Conservation (phyloP, 371 early-diverging fungal genomes). For the Funneliformis caledonium region DNA sequence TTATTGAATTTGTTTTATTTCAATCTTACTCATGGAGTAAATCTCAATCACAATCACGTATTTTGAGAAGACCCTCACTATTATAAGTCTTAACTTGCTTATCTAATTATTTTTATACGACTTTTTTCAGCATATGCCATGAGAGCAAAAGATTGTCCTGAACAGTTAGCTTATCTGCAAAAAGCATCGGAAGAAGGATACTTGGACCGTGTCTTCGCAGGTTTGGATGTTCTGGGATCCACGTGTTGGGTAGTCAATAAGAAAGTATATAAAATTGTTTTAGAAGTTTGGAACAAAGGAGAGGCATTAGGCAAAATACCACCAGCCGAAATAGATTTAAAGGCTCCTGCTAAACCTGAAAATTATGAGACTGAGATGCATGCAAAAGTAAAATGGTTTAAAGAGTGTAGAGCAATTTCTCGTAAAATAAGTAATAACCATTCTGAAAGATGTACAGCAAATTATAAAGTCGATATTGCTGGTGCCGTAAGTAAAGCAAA, state of each 20-base stretch:
- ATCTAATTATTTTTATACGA: neutral
- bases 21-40: no score
- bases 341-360: constrained; percentile 68
- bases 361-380: constrained; percentile 70
- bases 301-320: constrained; percentile 80
- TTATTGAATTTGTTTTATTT: no score
- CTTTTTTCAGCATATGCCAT: constrained; percentile 56
- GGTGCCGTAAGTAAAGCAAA: constrained; percentile 68
- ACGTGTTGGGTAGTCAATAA: constrained; percentile 92
- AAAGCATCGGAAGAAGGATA: constrained; percentile 81
- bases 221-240: constrained; percentile 89
- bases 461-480: constrained; percentile 97
- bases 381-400: constrained; percentile 62
- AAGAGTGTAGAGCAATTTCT: constrained; percentile 56
- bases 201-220: constrained; percentile 69
- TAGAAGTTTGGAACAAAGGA: constrained; percentile 91
- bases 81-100: neutral
- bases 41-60: neutral
- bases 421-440: constrained; percentile 72
- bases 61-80: constrained; percentile 24
- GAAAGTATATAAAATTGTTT: constrained; percentile 75
- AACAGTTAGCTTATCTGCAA: constrained; percentile 79
- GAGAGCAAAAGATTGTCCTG: constrained; percentile 76
- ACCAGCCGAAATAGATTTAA: constrained; percentile 52
- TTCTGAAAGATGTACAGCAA: constrained; percentile 88